A percentile compares a stretch with the other conserved stretches of the same genome.
phyloP scores from a whole-genome alignment of 2,329 filamentous ascomycete species.

The Sphaerulina musiva region DNA sequence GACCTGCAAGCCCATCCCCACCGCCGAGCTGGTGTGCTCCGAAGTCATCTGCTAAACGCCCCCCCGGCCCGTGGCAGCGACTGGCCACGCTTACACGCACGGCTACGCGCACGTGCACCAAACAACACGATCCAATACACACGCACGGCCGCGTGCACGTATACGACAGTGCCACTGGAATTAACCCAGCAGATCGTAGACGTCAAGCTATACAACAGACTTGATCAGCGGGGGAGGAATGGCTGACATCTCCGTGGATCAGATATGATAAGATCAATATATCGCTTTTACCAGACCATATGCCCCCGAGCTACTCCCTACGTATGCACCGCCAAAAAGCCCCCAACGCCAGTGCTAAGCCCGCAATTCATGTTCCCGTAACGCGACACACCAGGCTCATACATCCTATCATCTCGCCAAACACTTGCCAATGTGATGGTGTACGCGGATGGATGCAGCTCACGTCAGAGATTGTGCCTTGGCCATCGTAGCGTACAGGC shows the following conservation, averaged over 20 bases:
- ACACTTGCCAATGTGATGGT: background rate
- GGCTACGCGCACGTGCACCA: background rate
- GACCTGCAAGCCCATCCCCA: no score
- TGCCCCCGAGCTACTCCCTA: background rate
- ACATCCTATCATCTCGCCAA: no score
- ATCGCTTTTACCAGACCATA: background rate
- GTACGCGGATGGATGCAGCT: constrained; percentile 1
- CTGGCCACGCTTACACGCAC: background rate
- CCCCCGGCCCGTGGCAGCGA: background rate
- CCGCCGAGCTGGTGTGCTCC: constrained; percentile 6
- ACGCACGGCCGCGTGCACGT: background rate
- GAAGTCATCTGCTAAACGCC: background rate
- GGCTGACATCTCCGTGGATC: background rate
- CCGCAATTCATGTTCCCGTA: background rate
- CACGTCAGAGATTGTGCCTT: constrained; percentile 32
- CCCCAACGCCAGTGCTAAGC: constrained; percentile 8
- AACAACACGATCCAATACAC: no score
- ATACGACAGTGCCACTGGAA: background rate
- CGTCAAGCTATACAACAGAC: background rate
- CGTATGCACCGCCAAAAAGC: background rate
- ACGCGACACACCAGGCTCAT: no score
- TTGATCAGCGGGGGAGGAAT: background rate
- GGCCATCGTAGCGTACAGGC: constrained; percentile 39
- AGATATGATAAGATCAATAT: background rate
- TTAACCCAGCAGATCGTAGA: background rate